Percentiles rank a stretch among this genome's conserved stretches.
Conservation (phyloP, 441 rosid genomes). For the Bruguiera hainesii region DNA sequence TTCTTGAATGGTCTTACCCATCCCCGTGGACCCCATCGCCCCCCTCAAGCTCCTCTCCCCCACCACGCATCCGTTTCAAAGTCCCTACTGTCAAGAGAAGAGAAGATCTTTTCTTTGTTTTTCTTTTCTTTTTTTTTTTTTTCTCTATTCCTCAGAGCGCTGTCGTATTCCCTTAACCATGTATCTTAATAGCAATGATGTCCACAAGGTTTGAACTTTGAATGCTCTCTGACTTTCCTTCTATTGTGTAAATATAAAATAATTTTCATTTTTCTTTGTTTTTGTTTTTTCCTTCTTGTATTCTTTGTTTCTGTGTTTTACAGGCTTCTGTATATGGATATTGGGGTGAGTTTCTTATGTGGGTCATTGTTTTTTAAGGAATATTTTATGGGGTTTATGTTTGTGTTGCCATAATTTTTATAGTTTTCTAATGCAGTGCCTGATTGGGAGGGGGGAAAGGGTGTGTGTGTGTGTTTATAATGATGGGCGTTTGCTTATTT, state of each 20-base stretch:
- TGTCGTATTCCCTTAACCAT: too few species aligned
- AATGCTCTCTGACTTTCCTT: too few species aligned
- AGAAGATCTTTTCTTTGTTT: background rate
- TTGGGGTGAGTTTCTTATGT: background rate
- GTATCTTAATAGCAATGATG: too few species aligned
- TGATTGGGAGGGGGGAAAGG: constrained; percentile 12
- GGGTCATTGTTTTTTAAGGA: background rate
- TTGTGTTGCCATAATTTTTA: constrained; percentile 22
- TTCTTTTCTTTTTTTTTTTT: too few species aligned
- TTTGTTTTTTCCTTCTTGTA: background rate
- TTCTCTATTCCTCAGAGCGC: too few species aligned
- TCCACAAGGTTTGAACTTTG: too few species aligned
- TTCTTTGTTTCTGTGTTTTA: constrained; percentile 10
- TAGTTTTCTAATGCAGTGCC: constrained; percentile 7
- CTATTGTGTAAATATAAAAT: too few species aligned
- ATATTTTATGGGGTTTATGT: constrained; percentile 7
- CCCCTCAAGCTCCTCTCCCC: background rate
- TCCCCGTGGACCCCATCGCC: too few species aligned
- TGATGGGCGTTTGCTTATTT: constrained; percentile 23
- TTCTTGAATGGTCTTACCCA: background rate
- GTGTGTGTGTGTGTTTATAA: constrained; percentile 8
- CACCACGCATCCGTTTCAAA: background rate
- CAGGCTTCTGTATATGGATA: background rate
- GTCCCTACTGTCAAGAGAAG: too few species aligned
- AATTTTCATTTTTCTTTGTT: too few species aligned